Conservation (phyloP, 2,329 filamentous ascomycete species). For the Dryadomyces quercivorus region DNA sequence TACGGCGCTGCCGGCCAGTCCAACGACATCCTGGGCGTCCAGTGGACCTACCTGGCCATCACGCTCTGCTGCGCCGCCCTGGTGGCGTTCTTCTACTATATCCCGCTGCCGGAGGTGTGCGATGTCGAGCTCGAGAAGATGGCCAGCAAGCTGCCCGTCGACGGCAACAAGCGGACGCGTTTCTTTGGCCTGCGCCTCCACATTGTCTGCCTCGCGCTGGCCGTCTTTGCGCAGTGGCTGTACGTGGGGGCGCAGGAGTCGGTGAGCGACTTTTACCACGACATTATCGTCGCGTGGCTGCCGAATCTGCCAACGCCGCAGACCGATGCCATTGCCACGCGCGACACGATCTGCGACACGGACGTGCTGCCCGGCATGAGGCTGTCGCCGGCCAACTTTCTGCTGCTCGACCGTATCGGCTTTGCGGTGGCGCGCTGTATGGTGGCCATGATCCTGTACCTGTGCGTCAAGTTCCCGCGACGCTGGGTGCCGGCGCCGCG, state of each 20-base stretch:
- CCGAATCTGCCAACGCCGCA: conserved; percentile 12
- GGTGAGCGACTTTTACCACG: conserved; percentile 47
- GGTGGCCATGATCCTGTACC: conserved; percentile 51
- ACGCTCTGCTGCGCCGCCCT: conserved; percentile 62
- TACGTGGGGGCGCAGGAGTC: conserved; percentile 66
- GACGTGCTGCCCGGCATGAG: conserved; percentile 29
- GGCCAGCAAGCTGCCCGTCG: conserved; percentile 33
- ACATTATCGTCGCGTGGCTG: conserved; percentile 31
- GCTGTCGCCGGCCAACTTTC: conserved; percentile 49
- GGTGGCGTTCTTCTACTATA: conserved; percentile 56
- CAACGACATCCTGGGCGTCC: conserved; percentile 55
- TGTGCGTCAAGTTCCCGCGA: conserved; percentile 30
- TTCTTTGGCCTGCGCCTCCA: conserved; percentile 37
- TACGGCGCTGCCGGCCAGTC: conserved; percentile 10
- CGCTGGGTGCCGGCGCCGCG: conserved; percentile 49
- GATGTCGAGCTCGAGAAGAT: conserved; percentile 41
- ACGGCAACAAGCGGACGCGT: conserved; percentile 34
- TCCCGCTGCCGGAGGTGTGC: conserved; percentile 50
- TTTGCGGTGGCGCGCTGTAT: conserved; percentile 66
- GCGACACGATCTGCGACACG: conserved; percentile 28
- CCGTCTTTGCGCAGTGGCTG: conserved; percentile 63
- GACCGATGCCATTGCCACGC: neutral
- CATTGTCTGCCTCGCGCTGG: conserved; percentile 51
- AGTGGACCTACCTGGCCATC: conserved; percentile 78
- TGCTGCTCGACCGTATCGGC: conserved; percentile 58